A percentile compares a stretch with the other conserved stretches of the same genome.
Conservation (phyloP, 208 protist genomes). For the Trypanosoma melophagium region DNA sequence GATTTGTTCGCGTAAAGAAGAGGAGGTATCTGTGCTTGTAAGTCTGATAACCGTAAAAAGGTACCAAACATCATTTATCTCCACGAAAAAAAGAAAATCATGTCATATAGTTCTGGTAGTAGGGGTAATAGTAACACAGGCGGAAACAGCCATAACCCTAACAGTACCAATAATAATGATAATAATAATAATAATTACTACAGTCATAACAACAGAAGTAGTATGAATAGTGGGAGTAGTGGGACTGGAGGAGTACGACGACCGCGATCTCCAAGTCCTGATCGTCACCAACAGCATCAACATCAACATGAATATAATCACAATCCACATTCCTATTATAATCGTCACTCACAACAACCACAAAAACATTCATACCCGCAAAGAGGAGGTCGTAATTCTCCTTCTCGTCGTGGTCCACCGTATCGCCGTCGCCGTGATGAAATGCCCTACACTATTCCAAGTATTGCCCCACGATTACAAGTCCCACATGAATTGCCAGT, state of each 20-base stretch:
- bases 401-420: slow-evolving; percentile 5
- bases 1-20: too few relatives aligned
- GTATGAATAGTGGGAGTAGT: neutral
- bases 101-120: slow-evolving; percentile 7
- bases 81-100: neutral
- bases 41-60: neutral
- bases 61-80: neutral
- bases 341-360: neutral
- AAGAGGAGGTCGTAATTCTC: slow-evolving; percentile 2
- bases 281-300: neutral
- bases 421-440: slow-evolving; percentile 23
- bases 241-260: slow-evolving; percentile 1
- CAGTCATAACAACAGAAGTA: neutral
- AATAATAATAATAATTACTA: neutral
- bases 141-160: neutral
- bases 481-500: slow-evolving; percentile 50
- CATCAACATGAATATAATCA: neutral
- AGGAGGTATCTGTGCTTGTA: neutral
- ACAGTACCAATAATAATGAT: neutral
- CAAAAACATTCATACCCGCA: neutral
- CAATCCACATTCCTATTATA: neutral
- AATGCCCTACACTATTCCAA: slow-evolving; percentile 19
- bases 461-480: slow-evolving; percentile 17
- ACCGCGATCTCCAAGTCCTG: slow-evolving; percentile 22
- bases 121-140: neutral